Evolutionary conservation across 305 asterid species (phyloP).

Genomic region (Fraxinus sp.): DNA sequence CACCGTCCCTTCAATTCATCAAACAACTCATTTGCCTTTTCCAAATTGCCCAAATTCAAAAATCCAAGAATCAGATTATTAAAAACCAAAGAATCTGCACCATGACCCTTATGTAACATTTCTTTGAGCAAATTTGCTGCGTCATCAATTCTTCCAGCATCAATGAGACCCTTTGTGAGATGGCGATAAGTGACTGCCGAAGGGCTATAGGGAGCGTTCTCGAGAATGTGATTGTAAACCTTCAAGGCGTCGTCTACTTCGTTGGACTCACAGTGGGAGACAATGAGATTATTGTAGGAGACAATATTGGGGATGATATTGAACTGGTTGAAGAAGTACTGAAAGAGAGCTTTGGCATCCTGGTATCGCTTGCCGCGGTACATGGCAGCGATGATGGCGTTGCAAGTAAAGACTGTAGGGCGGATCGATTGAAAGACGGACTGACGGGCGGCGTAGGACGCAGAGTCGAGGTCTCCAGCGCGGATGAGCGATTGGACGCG

Average conservation of each 20-base stretch:
- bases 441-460: slow-evolving; percentile 75
- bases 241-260: slow-evolving; percentile 71
- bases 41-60: slow-evolving; percentile 61
- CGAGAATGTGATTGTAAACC: slow-evolving; percentile 52
- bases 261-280: slow-evolving; percentile 63
- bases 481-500: slow-evolving; percentile 92
- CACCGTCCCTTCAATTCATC: slow-evolving; percentile 90
- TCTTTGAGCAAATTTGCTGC: slow-evolving; percentile 67
- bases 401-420: slow-evolving; percentile 94
- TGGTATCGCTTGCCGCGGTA: slow-evolving; percentile 56
- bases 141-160: slow-evolving; percentile 53
- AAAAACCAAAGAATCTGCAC: slow-evolving; percentile 88
- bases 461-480: slow-evolving; percentile 82
- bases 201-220: slow-evolving; percentile 72
- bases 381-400: slow-evolving; percentile 93
- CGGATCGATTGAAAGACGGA: slow-evolving; percentile 65
- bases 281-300: slow-evolving; percentile 65
- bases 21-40: slow-evolving; percentile 75
- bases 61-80: slow-evolving; percentile 82
- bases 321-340: slow-evolving; percentile 74
- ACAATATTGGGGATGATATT: slow-evolving; percentile 70
- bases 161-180: slow-evolving; percentile 76
- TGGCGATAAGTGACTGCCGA: slow-evolving; percentile 75
- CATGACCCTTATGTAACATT: slow-evolving; percentile 82
- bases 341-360: slow-evolving; percentile 73